Evolutionary conservation across 2,329 filamentous ascomycete species (phyloP), one percentile per base, ranked within the genome.

Genomic region (Neurospora sp.): DNA sequence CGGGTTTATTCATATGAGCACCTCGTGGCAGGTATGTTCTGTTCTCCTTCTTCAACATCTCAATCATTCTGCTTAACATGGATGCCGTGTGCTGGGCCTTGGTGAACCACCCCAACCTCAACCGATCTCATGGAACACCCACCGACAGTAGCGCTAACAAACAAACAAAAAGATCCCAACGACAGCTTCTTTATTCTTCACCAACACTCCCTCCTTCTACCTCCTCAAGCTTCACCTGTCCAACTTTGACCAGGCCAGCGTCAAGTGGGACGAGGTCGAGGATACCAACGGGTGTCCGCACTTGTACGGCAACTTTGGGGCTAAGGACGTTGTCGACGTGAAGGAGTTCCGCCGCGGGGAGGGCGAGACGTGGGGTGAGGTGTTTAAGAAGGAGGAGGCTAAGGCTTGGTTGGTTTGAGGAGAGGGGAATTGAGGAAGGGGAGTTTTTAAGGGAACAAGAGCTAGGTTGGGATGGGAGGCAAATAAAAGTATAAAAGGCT

Each of bases 1-100:
- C 75, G 87, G 87, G 67, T 90, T 88, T 77, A 80, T 90, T 39
- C 88, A 90, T 74, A 77, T 90, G 17, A 89, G 87, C 75, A 86
- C 84, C 0, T 81, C 84, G 1, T 78, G 79, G 43, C 88, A 89
- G 80, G 85, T 85, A 76, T 74, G 76, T 71, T 19, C 39, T 39
- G 8, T 40, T n/a, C 28, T 28, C 28, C 28, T 28, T 52, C 57
- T 17, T 10, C 38, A 8, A 4, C 6, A 15, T 41, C 40, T 41
- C 38, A 39, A 39, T 39, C 23, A 66, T 11, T 39, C 28, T 39
- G 10, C 38, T 1, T 38, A 15, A 15, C 33, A 36, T 36, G 33
- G 33, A 33, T 33, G 33, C 1, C 33, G 1, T 33, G 6, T 33
- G 33, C 33, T 33, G 33, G 33, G 33, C 28, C 28, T 33, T 6